A percentile compares a stretch with the other conserved stretches of the same genome.
Conservation (phyloP, 2,329 filamentous ascomycete species). For the Fusarium tricinctum region DNA sequence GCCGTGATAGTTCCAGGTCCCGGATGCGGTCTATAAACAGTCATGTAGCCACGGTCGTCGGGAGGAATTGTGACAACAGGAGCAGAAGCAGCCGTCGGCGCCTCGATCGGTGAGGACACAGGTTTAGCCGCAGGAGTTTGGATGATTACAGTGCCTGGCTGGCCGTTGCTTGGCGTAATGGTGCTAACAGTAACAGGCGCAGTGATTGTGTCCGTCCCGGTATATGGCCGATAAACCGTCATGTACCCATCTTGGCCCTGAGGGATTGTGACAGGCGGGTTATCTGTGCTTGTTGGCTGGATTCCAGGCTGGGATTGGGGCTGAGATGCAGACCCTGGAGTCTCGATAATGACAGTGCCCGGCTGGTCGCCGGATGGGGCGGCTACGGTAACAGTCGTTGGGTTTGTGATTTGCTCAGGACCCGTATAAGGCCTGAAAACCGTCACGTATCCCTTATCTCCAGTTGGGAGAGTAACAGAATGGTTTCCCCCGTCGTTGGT, state of each 20-base stretch:
- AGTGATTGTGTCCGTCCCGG: slow-evolving; percentile 27
- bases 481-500: slow-evolving; percentile 21
- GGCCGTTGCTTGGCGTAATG: slow-evolving; percentile 22
- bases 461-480: slow-evolving; percentile 26
- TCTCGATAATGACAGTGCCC: slow-evolving; percentile 34
- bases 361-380: slow-evolving; percentile 5
- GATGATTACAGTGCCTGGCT: slow-evolving; percentile 37
- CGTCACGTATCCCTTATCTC: slow-evolving; percentile 12
- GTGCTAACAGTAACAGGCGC: slow-evolving; percentile 32
- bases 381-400: slow-evolving; percentile 6
- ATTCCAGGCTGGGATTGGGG: background rate
- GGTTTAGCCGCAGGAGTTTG: slow-evolving; percentile 24
- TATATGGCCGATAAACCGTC: slow-evolving; percentile 32
- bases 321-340: slow-evolving; percentile 19
- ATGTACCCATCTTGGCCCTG: slow-evolving; percentile 32
- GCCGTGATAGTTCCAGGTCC: slow-evolving; percentile 33
- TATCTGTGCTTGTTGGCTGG: slow-evolving; percentile 10
- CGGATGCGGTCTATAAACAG: slow-evolving; percentile 33
- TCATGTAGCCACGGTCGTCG: slow-evolving; percentile 25
- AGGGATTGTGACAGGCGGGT: slow-evolving; percentile 21
- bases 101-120: background rate
- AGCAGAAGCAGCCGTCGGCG: slow-evolving; percentile 7
- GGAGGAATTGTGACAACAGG: slow-evolving; percentile 30
- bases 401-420: slow-evolving; percentile 5
- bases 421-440: too few species aligned